Evolutionary conservation across 78 protist species (phyloP).

Genomic region (Anaeramoeba flamelloides): DNA sequence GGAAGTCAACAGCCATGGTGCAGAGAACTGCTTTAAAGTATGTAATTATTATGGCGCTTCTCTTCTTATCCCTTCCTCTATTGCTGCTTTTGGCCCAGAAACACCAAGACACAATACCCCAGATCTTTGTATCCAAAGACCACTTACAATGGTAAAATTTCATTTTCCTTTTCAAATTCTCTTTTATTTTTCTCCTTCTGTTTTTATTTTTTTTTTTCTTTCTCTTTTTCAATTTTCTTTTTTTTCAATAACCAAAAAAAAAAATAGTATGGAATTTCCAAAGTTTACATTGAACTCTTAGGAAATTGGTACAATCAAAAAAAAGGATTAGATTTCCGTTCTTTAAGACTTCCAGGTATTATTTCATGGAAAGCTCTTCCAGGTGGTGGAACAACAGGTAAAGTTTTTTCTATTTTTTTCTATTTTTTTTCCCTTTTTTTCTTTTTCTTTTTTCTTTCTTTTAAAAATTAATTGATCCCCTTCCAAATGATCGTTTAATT

Average conservation of each 20-base stretch:
- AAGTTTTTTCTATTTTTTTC: too few relatives aligned
- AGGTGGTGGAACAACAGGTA: constrained; percentile 66
- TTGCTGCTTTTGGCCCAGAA: constrained; percentile 39
- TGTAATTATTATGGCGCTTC: constrained; percentile 7
- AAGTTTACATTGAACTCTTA: constrained; percentile 41
- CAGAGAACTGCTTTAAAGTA: constrained; percentile 26
- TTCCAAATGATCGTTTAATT: too few relatives aligned
- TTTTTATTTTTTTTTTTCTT: neutral
- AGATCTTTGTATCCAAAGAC: constrained; percentile 26
- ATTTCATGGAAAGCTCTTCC: constrained; percentile 26
- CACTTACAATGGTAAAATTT: constrained; percentile 57
- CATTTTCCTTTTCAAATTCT: too few relatives aligned
- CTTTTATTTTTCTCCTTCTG: too few relatives aligned
- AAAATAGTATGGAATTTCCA: constrained; percentile 40
- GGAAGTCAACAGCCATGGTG: constrained; percentile 28
- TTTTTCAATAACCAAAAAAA: constrained; percentile 14
- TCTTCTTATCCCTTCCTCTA: constrained; percentile 41
- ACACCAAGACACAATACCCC: constrained; percentile 18
- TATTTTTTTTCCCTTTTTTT: too few relatives aligned
- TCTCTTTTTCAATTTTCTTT: neutral
- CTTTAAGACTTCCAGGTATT: constrained; percentile 52
- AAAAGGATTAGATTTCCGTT: constrained; percentile 47
- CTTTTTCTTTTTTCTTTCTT: too few relatives aligned
- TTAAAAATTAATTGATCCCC: too few relatives aligned
- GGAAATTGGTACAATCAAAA: constrained; percentile 28